A percentile compares a stretch with the other conserved stretches of the same genome.
Evolutionary conservation across 169 alveolate species (phyloP).

Genomic region (Eimeria brunetti): DNA sequence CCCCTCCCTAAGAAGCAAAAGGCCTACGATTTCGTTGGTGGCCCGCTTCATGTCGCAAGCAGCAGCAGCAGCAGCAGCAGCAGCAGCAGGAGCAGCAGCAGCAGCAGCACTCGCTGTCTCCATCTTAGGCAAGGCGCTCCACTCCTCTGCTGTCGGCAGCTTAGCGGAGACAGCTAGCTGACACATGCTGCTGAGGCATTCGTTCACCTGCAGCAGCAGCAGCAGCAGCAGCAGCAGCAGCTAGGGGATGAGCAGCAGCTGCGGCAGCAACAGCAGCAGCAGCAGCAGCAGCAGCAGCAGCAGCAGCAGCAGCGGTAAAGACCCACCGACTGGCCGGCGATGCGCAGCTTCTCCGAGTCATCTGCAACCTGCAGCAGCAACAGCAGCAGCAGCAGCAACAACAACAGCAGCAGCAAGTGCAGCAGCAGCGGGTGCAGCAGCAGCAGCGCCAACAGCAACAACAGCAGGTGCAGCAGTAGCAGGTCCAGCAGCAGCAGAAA

Average conservation of each 20-base stretch:
- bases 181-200: slow-evolving; percentile 19
- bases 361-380: slow-evolving; percentile 37
- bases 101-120: slow-evolving; percentile 27
- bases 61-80: too few species aligned
- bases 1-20: neutral
- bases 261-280: slow-evolving; percentile 30
- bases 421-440: too few species aligned
- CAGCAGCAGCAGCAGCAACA: neutral
- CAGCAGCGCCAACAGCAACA: too few species aligned
- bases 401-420: neutral
- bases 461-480: too few species aligned
- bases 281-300: neutral
- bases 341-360: slow-evolving; percentile 55
- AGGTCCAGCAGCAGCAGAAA: too few species aligned
- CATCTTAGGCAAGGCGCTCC: slow-evolving; percentile 42
- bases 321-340: slow-evolving; percentile 38
- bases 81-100: slow-evolving; percentile 19
- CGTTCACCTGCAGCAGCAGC: slow-evolving; percentile 58
- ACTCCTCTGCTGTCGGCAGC: slow-evolving; percentile 40
- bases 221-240: slow-evolving; percentile 46
- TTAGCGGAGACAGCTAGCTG: slow-evolving; percentile 30
- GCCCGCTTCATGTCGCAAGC: slow-evolving; percentile 28
- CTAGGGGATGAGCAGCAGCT: neutral
- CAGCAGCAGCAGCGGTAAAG: slow-evolving; percentile 6
- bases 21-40: slow-evolving; percentile 7